Evolutionary conservation across 2,329 filamentous ascomycete species (phyloP).

Genomic region (Alternaria consortialis): DNA sequence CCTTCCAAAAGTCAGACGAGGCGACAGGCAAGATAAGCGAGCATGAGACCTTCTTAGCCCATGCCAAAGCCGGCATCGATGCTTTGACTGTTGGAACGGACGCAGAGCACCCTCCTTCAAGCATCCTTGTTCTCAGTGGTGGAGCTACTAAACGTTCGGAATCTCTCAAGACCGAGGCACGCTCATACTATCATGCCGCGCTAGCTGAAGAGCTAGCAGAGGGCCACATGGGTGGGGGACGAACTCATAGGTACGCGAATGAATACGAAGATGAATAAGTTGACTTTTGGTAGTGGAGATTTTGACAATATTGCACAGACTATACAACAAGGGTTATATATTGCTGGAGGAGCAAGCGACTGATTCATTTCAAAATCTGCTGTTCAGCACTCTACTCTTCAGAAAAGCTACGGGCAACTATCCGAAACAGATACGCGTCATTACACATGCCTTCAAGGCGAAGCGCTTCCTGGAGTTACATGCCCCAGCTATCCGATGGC

Average conservation of each 20-base stretch:
- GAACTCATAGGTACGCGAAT: constrained; percentile 22
- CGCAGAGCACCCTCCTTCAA: constrained; percentile 45
- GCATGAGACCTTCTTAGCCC: constrained; percentile 79
- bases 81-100: constrained; percentile 58
- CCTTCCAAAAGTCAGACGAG: constrained; percentile 68
- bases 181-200: constrained; percentile 49
- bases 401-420: constrained; percentile 50
- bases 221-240: constrained; percentile 36
- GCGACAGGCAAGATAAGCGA: constrained; percentile 65
- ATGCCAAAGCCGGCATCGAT: constrained; percentile 72
- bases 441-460: constrained; percentile 60
- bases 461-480: constrained; percentile 53
- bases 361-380: constrained; percentile 85
- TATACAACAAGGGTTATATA: constrained; percentile 56
- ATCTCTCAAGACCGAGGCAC: constrained; percentile 46
- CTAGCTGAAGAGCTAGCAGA: constrained; percentile 35
- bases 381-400: constrained; percentile 75
- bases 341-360: constrained; percentile 75
- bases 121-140: constrained; percentile 76
- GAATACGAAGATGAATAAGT: too few species aligned
- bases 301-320: neutral
- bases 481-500: constrained; percentile 56
- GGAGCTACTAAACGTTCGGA: constrained; percentile 54
- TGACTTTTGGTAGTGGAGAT: too few species aligned
- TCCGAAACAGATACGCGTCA: constrained; percentile 53